Conservation (phyloP, 345 rosid genomes). For the Eucalyptus sp. region DNA sequence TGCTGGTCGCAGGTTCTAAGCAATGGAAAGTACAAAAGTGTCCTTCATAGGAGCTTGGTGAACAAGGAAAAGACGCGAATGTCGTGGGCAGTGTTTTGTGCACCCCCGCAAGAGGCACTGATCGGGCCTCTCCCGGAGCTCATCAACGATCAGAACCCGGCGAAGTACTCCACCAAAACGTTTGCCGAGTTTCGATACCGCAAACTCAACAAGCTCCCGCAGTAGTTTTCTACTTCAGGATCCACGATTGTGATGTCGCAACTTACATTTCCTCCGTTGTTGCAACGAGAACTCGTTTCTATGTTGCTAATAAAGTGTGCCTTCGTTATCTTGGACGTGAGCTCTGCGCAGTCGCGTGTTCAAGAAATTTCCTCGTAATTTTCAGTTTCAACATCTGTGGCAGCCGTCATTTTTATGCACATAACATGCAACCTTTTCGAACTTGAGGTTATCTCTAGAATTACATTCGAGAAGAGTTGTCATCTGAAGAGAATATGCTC, state of each 20-base stretch:
- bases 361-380: neutral
- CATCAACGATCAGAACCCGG: constrained; percentile 15
- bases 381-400: neutral
- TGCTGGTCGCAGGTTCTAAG: constrained; percentile 28
- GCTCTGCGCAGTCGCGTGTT: neutral
- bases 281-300: neutral
- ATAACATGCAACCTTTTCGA: neutral
- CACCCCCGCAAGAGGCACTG: constrained; percentile 22
- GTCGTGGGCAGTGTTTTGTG: constrained; percentile 42
- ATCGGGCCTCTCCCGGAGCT: constrained; percentile 37
- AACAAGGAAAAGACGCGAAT: constrained; percentile 27
- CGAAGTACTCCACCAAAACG: constrained; percentile 26
- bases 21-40: constrained; percentile 42
- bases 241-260: neutral
- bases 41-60: constrained; percentile 37
- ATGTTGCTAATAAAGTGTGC: neutral
- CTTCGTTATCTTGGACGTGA: neutral
- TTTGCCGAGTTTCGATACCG: constrained; percentile 30
- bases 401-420: neutral
- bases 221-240: neutral
- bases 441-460: neutral
- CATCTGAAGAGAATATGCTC: neutral
- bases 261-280: neutral
- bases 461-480: neutral
- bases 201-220: constrained; percentile 39